phyloP scores from a whole-genome alignment of 345 rosid genomes.

The Erodium maritimum region DNA sequence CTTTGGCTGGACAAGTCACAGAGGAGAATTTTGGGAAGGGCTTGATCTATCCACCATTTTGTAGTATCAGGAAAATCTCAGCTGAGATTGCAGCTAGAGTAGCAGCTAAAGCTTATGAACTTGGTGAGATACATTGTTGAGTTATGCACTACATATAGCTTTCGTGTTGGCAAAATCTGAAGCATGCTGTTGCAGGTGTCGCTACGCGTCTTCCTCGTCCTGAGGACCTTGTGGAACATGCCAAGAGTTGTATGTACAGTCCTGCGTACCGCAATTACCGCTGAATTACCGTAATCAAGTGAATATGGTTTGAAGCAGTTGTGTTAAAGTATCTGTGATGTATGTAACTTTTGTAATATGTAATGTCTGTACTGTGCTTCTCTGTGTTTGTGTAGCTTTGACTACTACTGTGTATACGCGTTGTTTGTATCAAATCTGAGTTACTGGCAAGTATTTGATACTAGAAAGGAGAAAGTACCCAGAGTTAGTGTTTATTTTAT shows the following conservation, averaged over 20 bases:
- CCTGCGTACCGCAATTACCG: constrained; percentile 64
- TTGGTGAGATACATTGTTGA: constrained; percentile 34
- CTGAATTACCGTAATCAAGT: constrained; percentile 9
- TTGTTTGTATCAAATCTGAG: no score
- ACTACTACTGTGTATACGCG: no score
- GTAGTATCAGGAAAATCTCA: constrained; percentile 71
- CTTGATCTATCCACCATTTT: constrained; percentile 75
- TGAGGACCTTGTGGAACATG: constrained; percentile 52
- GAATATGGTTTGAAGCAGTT: neutral
- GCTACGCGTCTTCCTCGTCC: constrained; percentile 88
- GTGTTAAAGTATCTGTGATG: neutral
- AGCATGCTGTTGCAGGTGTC: constrained; percentile 33
- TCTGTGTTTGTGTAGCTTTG: no score
- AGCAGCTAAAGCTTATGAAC: constrained; percentile 87
- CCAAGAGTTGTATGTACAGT: constrained; percentile 95
- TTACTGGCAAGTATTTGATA: no score
- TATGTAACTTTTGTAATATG: no score
- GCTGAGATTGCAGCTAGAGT: constrained; percentile 91
- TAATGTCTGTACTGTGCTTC: no score
- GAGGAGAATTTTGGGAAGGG: constrained; percentile 65
- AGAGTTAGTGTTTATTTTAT: no score
- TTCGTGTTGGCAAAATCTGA: neutral
- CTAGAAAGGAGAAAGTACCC: no score
- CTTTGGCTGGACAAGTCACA: constrained; percentile 70
- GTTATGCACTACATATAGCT: neutral